Evolutionary conservation across 768 basidiomycete species (phyloP).

Genomic region (Dioszegia hungarica): DNA sequence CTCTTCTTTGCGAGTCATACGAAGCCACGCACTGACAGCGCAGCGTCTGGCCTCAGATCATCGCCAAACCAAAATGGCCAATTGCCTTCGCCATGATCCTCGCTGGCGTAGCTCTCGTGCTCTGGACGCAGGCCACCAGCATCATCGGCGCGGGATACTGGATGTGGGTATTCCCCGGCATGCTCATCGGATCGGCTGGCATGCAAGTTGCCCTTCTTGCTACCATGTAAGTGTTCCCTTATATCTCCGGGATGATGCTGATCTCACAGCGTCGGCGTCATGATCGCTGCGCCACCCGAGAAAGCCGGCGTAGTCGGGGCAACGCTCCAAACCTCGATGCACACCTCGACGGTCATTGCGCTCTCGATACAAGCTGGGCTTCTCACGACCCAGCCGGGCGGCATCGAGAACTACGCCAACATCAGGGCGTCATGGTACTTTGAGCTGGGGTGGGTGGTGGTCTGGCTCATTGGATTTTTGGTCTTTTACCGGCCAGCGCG

Average conservation of each 20-base stretch:
- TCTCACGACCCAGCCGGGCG: constrained; percentile 18
- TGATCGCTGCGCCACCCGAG: constrained; percentile 29
- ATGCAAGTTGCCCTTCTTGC: constrained; percentile 8
- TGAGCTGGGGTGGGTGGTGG: constrained; percentile 20
- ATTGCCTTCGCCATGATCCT: constrained; percentile 7
- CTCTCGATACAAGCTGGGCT: constrained; percentile 55
- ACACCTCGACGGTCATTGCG: constrained; percentile 44
- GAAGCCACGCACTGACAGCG: neutral
- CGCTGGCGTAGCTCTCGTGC: constrained; percentile 40
- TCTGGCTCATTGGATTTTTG: constrained; percentile 13
- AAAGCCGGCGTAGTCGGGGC: constrained; percentile 33
- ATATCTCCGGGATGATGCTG: neutral
- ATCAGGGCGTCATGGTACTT: constrained; percentile 23
- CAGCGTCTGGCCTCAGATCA: neutral
- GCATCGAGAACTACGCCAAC: constrained; percentile 16
- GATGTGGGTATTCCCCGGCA: constrained; percentile 16
- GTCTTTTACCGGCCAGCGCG: constrained; percentile 13
- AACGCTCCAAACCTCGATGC: constrained; percentile 23
- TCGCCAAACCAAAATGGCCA: constrained; percentile 4
- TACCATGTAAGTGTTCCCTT: constrained; percentile 10
- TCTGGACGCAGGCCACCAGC: constrained; percentile 8
- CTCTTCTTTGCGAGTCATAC: neutral
- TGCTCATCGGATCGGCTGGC: constrained; percentile 15
- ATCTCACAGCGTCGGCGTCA: constrained; percentile 20
- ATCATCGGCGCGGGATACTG: constrained; percentile 18